Conservation (phyloP, 2,329 filamentous ascomycete species). For the Colletotrichum coccodes region DNA sequence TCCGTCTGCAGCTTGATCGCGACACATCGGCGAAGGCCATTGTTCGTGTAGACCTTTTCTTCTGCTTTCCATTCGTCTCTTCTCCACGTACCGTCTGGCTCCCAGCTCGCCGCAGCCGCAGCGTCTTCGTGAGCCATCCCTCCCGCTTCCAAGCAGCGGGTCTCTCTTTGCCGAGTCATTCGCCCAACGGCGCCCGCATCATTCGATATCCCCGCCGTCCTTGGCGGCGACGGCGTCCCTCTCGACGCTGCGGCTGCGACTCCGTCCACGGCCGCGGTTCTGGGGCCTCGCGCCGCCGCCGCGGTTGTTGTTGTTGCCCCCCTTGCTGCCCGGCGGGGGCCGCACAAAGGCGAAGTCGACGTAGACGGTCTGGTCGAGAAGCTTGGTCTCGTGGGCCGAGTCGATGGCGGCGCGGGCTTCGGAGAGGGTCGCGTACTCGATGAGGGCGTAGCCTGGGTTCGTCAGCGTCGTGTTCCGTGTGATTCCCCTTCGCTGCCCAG, state of each 20-base stretch:
- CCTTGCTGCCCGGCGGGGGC: slow-evolving; percentile 68
- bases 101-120: too few species aligned
- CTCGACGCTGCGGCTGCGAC: slow-evolving; percentile 43
- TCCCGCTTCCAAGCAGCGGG: too few species aligned
- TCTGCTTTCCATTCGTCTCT: not conserved
- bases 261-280: slow-evolving; percentile 43
- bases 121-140: too few species aligned
- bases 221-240: slow-evolving; percentile 4
- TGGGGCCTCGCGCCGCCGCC: slow-evolving; percentile 51
- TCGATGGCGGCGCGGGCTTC: slow-evolving; percentile 87
- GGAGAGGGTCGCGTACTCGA: slow-evolving; percentile 83
- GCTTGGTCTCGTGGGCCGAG: slow-evolving; percentile 78
- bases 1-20: not conserved
- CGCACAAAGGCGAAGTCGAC: slow-evolving; percentile 90
- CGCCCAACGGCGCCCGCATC: not conserved
- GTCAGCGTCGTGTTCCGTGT: not conserved
- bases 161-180: too few species aligned
- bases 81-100: not conserved
- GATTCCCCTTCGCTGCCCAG: not conserved
- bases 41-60: not conserved
- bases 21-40: slow-evolving; percentile 31
- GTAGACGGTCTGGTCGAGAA: slow-evolving; percentile 82
- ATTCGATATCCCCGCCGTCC: slow-evolving; percentile 12
- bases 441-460: slow-evolving; percentile 80
- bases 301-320: slow-evolving; percentile 46